Conservation (phyloP, 1,284 basidiomycete genomes). For the Vanrija humicola region DNA sequence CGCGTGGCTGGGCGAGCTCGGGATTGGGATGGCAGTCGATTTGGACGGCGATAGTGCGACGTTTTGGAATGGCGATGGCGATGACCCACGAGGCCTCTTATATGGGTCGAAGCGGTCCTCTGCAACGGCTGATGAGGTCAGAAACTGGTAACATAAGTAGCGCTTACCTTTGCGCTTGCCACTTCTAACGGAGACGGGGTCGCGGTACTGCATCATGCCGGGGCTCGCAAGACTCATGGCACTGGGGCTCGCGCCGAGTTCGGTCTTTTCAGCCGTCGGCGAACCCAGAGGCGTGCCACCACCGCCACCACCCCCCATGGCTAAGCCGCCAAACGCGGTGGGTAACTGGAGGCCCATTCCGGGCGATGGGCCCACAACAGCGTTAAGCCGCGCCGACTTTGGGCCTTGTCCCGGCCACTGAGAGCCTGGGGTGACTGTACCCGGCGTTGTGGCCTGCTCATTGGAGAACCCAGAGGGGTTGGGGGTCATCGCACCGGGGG, state of each 20-base stretch:
- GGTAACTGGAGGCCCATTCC: constrained; percentile 34
- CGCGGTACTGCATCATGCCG: constrained; percentile 45
- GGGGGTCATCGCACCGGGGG: too few species aligned
- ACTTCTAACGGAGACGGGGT: constrained; percentile 33
- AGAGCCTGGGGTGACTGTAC: too few species aligned
- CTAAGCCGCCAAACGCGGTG: constrained; percentile 37
- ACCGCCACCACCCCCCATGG: constrained; percentile 25
- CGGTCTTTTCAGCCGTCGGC: constrained; percentile 38
- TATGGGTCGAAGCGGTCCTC: constrained; percentile 48
- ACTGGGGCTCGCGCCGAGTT: constrained; percentile 19
- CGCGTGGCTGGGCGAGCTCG: constrained; percentile 35
- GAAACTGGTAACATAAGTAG: neutral
- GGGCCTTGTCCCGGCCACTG: too few species aligned
- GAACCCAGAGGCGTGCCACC: constrained; percentile 35
- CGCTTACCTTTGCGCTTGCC: constrained; percentile 44
- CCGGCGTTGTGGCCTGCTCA: neutral
- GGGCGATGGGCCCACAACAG: constrained; percentile 14
- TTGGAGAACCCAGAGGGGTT: neutral
- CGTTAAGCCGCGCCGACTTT: too few species aligned
- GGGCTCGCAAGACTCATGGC: constrained; percentile 13
- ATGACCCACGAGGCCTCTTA: constrained; percentile 42
- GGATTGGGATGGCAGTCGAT: constrained; percentile 31
- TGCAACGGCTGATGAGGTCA: constrained; percentile 15
- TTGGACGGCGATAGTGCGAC: constrained; percentile 35
- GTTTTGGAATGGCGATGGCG: constrained; percentile 31